Evolutionary conservation across 495 filamentous ascomycete species (phyloP), one percentile per base, ranked within the genome.

Genomic region (Stereocaulon alpinum): DNA sequence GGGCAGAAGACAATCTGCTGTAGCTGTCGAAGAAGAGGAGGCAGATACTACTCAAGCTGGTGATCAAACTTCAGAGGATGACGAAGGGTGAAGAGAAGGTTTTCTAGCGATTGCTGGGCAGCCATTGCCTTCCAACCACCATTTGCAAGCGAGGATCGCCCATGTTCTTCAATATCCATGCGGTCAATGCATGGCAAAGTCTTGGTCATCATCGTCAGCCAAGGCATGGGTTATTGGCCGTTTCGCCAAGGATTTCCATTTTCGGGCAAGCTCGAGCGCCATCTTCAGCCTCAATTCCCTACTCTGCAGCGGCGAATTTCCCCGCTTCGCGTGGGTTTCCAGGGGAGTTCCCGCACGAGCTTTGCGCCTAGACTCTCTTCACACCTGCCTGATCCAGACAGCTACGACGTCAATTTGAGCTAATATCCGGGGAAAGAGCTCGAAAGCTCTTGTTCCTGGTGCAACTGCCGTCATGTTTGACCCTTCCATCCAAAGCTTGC

Each of bases 21-120:
- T 55, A 14, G 68, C 60, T 9, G 67, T 60, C 12, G 69, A 67
- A 12, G 70, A 62, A 0, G 67, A 68, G n/a, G 64, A 61, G 0
- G 69, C 65, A 1, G 64, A 61, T 11, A 60, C 44, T 0, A 24
- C 61, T 44, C 45, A 58, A 34, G 63, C 14, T 27, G 60, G 44
- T 51, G 55, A 61, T 44, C 45, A 58, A 34, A 60, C 6, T 27
- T 56, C 50, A 56, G 55, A 61, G 24, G 34, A 57, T 53, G 56
- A 43, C 24, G 64, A 49, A 17, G 61, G 61, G 20, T 57, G 58
- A 24, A 40, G 34, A 34, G 15, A 17, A 30, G 34, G 34, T 37
- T 37, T 12, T 37, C 7, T 9, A 37, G 34, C 34, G 6, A 6
- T 11, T 37, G 34, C 7, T 37, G 7, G 34, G 9, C 34, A 37